phyloP scores from a whole-genome alignment of 2,329 filamentous ascomycete genomes.

The Colletotrichum sublineola region DNA sequence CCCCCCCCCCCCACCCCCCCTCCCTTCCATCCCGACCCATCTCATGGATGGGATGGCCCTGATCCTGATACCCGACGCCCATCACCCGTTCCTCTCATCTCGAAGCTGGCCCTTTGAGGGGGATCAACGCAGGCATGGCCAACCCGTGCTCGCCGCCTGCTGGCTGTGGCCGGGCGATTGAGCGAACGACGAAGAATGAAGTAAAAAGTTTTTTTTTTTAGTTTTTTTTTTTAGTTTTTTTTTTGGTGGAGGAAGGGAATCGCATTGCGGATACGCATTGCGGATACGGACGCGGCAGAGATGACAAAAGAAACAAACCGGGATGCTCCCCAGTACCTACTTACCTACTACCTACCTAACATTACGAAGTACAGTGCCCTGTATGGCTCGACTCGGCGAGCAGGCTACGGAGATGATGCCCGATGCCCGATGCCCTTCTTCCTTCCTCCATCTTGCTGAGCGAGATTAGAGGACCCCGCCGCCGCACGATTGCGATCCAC shows the following conservation, averaged over 20 bases:
- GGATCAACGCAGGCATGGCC: constrained; percentile 41
- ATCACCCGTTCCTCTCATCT: constrained; percentile 42
- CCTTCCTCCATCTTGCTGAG: constrained; percentile 18
- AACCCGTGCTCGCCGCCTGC: neutral
- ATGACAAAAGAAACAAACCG: no score
- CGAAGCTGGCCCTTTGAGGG: constrained; percentile 15
- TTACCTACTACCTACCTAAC: no score
- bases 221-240: no score
- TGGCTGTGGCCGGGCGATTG: neutral
- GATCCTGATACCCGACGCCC: constrained; percentile 38
- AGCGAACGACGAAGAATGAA: neutral
- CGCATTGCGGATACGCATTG: no score
- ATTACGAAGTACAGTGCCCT: neutral
- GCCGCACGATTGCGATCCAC: constrained; percentile 32
- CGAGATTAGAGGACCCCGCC: constrained; percentile 36
- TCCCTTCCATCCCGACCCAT: constrained; percentile 9
- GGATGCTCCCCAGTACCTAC: neutral
- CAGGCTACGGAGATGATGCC: constrained; percentile 33
- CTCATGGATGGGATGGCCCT: constrained; percentile 38
- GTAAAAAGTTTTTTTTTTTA: no score
- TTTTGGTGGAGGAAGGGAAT: no score
- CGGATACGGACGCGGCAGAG: no score
- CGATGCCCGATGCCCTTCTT: constrained; percentile 7
- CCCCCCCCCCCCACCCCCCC: neutral
- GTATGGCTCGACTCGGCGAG: constrained; percentile 2